These are phyloP conservation scores for Septoria linicola DNA, from an alignment of 2,329 filamentous ascomycete species.

Conservation along the genomic window DNA sequence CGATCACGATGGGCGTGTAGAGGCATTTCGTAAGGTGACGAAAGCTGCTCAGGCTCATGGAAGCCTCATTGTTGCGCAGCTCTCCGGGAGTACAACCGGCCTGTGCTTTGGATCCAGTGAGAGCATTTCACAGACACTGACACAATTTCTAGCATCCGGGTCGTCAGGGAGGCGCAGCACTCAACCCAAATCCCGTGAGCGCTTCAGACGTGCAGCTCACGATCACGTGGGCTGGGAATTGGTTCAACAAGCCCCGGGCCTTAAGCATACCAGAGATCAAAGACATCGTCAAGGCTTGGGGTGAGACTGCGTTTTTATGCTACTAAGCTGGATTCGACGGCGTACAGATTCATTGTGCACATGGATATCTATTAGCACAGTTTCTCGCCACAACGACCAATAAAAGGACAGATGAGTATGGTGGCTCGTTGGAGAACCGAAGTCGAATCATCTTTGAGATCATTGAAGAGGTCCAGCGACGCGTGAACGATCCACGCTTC, in stretches of 20 bases:
- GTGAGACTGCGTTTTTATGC: conserved; percentile 30
- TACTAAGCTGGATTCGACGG: conserved; percentile 35
- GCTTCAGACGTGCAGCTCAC: conserved; percentile 36
- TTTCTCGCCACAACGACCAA: conserved; percentile 45
- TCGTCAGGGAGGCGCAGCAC: conserved; percentile 30
- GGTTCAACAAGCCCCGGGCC: conserved; percentile 34
- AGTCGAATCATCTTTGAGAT: conserved; percentile 44
- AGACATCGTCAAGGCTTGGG: conserved; percentile 31
- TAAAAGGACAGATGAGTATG: conserved; percentile 44
- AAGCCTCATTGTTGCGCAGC: conserved; percentile 33
- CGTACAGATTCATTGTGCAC: conserved; percentile 38
- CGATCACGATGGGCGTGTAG: conserved; percentile 31
- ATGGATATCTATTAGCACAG: conserved; percentile 46
- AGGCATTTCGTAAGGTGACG: conserved; percentile 28
- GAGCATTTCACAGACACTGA: too few species aligned
- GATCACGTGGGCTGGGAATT: conserved; percentile 32
- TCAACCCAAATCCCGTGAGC: conserved; percentile 35
- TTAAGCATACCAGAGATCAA: conserved; percentile 33
- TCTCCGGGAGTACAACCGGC: conserved; percentile 13
- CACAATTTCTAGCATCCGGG: conserved; percentile 28
- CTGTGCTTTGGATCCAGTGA: too few species aligned
- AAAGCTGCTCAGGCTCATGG: conserved; percentile 30
- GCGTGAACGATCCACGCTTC: conserved; percentile 29
- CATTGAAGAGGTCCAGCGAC: conserved; percentile 35
- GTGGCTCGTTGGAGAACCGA: conserved; percentile 44